Evolutionary conservation across 371 early-diverging fungal species (phyloP), one percentile per base, ranked within the genome.

Genomic region (Apophysomyces trapeziformis): DNA sequence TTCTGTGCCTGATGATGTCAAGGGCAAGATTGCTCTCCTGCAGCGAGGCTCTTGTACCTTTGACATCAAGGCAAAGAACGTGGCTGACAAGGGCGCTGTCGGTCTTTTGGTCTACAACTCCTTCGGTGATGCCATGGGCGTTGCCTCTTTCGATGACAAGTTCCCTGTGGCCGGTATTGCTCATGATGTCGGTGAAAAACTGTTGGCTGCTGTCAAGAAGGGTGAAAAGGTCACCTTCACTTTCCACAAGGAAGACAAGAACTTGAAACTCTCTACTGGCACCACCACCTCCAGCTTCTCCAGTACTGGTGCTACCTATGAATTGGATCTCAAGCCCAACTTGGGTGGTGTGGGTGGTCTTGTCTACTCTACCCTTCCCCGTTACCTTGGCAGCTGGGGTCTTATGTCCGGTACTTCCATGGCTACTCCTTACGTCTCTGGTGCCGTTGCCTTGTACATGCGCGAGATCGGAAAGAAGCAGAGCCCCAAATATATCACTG

Each of bases 361-460:
- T 62, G 83, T 92, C 21, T 88, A 85, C 64, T 89, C 91, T 21
- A 88, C 92, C 7, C 21, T 88, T 67, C 82, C 82, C 39, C 63
- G 66, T 9, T 71, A 72, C 46, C 67, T 76, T 5, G 77, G 75
- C 26, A 58, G 68, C 37, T 92, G 89, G 70, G 86, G 82, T 12
- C 69, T 85, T 11, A 68, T 84, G 63, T 85, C 86, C 18, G 92
- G 93, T 50, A 87, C 86, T 0, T 83, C 83, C n/a, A 83, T 82
- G 85, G 90, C 93, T 8, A 80, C 92, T 38, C 93, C 93, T 1
- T 92, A 91, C 66, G 75, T 88, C 21, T 75, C 91, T 38, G 92
- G 91, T 39, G 71, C 81, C 35, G 76, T 84, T 38, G 92, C 92
- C 21, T 70, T 91, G 68, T 79, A 76, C 45, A 65, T 84, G 35